These are phyloP conservation scores for Ormosia emarginata DNA, from an alignment of 306 rosid species.

Conservation along the genomic window DNA sequence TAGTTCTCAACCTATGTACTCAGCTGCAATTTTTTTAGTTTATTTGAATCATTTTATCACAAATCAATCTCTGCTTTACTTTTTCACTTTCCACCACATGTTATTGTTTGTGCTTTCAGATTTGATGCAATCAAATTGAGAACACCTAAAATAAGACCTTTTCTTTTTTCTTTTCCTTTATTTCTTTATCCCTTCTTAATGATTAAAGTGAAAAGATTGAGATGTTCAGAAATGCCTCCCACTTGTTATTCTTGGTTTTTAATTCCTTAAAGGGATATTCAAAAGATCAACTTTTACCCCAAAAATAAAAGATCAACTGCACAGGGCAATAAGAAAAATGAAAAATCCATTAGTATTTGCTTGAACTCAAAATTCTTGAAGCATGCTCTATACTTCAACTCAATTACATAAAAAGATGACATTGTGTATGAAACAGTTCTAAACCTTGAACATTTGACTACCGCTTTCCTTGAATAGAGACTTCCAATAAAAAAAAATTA, in stretches of 20 bases:
- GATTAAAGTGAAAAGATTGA: not conserved
- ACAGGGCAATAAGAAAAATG: not conserved
- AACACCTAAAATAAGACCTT: constrained; percentile 2
- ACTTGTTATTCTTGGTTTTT: not conserved
- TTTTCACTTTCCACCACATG: constrained; percentile 17
- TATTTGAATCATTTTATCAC: not conserved
- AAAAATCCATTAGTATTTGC: not conserved
- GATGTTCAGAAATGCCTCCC: not conserved
- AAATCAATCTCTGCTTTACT: not conserved
- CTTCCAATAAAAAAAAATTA: not conserved
- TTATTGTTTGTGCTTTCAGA: not conserved
- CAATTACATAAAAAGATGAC: not conserved
- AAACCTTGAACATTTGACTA: not conserved
- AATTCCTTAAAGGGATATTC: constrained; percentile 1
- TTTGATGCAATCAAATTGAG: constrained; percentile 8
- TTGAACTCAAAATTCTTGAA: not conserved
- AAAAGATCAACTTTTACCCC: not conserved
- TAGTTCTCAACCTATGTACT: not conserved
- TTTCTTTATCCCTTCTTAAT: not conserved
- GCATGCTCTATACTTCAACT: not conserved
- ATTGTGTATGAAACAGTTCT: not conserved
- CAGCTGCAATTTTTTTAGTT: not conserved
- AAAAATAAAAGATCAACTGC: not conserved
- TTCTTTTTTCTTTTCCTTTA: not conserved
- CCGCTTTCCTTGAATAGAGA: not conserved